These are phyloP conservation scores for Ganoderma leucocontextum DNA, from an alignment of 1,284 basidiomycete genomes.

Conservation along the genomic window DNA sequence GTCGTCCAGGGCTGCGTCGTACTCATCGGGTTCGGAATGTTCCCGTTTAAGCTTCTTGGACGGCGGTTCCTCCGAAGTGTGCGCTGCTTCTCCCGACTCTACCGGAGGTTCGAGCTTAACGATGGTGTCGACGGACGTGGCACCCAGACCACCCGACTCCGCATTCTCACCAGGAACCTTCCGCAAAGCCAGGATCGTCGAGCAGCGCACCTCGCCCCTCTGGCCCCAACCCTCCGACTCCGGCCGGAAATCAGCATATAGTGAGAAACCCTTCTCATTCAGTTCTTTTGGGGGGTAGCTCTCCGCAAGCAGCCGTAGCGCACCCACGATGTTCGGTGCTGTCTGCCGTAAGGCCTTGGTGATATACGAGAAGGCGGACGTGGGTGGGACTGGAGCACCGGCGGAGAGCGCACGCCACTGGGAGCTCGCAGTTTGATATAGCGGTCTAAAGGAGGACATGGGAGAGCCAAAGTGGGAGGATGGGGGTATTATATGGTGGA, in stretches of 20 bases:
- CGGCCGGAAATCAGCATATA: constrained; percentile 85
- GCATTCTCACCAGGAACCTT: constrained; percentile 40
- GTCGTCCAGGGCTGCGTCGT: constrained; percentile 58
- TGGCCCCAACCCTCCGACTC: constrained; percentile 78
- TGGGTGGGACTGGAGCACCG: constrained; percentile 77
- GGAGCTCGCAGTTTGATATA: constrained; percentile 73
- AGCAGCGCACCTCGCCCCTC: constrained; percentile 71
- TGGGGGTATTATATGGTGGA: background rate
- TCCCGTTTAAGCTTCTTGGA: constrained; percentile 49
- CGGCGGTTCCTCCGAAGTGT: constrained; percentile 40
- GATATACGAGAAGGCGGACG: constrained; percentile 82
- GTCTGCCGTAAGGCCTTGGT: constrained; percentile 82
- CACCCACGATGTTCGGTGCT: constrained; percentile 79
- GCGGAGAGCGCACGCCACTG: constrained; percentile 85
- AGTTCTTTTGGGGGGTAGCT: constrained; percentile 75
- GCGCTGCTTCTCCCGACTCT: constrained; percentile 16
- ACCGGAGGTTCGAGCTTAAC: constrained; percentile 34
- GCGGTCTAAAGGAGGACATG: constrained; percentile 61
- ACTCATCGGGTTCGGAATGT: constrained; percentile 54
- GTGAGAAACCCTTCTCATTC: constrained; percentile 70
- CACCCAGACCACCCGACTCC: constrained; percentile 3
- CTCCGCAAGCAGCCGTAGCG: constrained; percentile 78
- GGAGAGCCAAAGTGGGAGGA: background rate
- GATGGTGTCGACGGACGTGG: constrained; percentile 21
- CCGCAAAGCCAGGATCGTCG: constrained; percentile 64